phyloP scores from a whole-genome alignment of 768 basidiomycete genomes.

The Hemileccinum impolitum region DNA sequence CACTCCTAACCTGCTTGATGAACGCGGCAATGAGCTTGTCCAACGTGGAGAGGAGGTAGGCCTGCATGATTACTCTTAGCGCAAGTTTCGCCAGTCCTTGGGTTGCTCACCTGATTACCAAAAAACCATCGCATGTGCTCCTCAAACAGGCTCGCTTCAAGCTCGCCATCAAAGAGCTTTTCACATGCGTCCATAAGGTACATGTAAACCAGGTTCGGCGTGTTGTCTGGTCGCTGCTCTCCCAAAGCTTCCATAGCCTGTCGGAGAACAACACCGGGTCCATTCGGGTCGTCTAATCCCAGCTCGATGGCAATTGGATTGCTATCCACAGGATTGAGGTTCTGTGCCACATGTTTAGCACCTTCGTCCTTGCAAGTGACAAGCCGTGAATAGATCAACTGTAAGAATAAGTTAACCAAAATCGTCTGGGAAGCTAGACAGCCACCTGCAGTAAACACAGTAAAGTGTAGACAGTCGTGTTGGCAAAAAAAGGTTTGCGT shows the following conservation, averaged over 20 bases:
- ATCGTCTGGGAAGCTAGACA: slow-evolving; percentile 1
- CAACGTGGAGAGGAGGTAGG: slow-evolving; percentile 88
- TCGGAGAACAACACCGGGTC: slow-evolving; percentile 59
- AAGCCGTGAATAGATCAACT: slow-evolving; percentile 90
- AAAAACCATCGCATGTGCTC: slow-evolving; percentile 96
- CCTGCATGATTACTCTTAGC: slow-evolving; percentile 48
- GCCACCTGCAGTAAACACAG: slow-evolving; percentile 82
- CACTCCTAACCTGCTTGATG: slow-evolving; percentile 77
- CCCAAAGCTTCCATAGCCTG: slow-evolving; percentile 65
- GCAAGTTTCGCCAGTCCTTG: neutral
- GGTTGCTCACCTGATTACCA: slow-evolving; percentile 65
- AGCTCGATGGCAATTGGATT: slow-evolving; percentile 83
- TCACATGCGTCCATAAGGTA: slow-evolving; percentile 90
- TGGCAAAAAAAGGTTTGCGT: slow-evolving; percentile 75
- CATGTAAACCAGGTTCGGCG: slow-evolving; percentile 74
- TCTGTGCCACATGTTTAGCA: slow-evolving; percentile 61
- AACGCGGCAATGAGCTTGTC: slow-evolving; percentile 89
- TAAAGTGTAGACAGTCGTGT: slow-evolving; percentile 90
- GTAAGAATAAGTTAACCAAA: slow-evolving; percentile 9
- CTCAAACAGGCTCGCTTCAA: slow-evolving; percentile 90
- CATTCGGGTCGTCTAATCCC: slow-evolving; percentile 82
- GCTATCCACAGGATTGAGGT: slow-evolving; percentile 60
- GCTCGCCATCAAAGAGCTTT: slow-evolving; percentile 88
- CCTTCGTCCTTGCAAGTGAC: slow-evolving; percentile 83
- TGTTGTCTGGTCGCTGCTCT: slow-evolving; percentile 42